Base-by-base conservation (phyloP, 305 asterid genomes). In the Euphrasia arctica region DNA sequence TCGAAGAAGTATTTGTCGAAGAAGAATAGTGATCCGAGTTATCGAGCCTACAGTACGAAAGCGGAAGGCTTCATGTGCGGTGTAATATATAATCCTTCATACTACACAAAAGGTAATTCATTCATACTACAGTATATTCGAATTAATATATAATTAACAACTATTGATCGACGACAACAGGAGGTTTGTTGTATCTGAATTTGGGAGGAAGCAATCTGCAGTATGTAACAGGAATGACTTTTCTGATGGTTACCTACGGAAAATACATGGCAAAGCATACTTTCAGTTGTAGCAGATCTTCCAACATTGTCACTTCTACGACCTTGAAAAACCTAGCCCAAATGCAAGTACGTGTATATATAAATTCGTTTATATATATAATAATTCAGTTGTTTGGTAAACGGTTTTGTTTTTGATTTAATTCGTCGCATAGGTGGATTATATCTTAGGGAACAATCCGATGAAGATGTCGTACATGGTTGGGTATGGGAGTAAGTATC, bases 401-500 rank as follows among this genome's bases (percentile, higher is more conserved):
- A 11, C 4, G 2, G 15, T 48, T 4, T 11, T 2, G 12, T 27
- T 9, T 2, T 18, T 18, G 22, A 18, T 18, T 18, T 18, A 18
- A 18, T 18, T 18, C 22, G 22, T 18, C 22, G 22, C 22, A 18
- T 77, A 89, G 90, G 95, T 92, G 67, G 87, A 92, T 77, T 92
- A 92, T 68, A 87, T 89, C 0, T 70, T 92, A 49, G 97, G 98
- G 1, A 86, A 85, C 3, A 92, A 92, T 68, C 97, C 98, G 0
- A 62, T 82, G 82, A 82, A 67, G 55, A 87, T 82, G 91, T 92
- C 98, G 0, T 92, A 83, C 78, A 92, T 92, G 98, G 98, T 89
- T 28, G 98, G 98, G 13, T 89, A 79, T 41, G 95, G 97, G 0
- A 1, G 67, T 3, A 77, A 79, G 5, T 92, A 79, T 60, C 98